phyloP scores from a whole-genome alignment of 2,329 filamentous ascomycete species.

The Epichloe bromicola region DNA sequence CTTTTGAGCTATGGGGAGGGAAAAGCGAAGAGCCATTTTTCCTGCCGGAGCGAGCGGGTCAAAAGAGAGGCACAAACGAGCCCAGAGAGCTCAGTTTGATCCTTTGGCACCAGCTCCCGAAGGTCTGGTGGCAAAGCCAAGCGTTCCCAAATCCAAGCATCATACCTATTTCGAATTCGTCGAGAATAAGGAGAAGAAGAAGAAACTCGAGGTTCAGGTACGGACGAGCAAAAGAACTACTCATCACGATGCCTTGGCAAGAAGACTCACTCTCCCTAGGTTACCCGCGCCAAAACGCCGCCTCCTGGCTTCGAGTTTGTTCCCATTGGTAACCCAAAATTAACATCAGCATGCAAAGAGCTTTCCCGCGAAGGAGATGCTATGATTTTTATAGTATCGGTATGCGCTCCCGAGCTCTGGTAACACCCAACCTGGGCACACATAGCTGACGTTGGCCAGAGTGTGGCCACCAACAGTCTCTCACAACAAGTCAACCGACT shows the following conservation, averaged over 20 bases:
- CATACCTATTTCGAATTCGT: conserved; percentile 51
- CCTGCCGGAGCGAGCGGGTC: conserved; percentile 18
- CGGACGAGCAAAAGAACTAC: conserved; percentile 11
- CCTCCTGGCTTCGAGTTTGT: conserved; percentile 52
- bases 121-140: conserved; percentile 25
- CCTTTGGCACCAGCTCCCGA: conserved; percentile 20
- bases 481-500: conserved; percentile 43
- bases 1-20: conserved; percentile 20
- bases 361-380: conserved; percentile 47
- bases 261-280: conserved; percentile 27
- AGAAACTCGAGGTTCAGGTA: conserved; percentile 52
- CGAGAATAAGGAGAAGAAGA: conserved; percentile 51
- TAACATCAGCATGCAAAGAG: conserved; percentile 51
- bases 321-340: conserved; percentile 46
- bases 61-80: conserved; percentile 24
- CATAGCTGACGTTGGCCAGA: conserved; percentile 4
- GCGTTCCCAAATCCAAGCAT: conserved; percentile 38
- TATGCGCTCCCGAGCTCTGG: conserved; percentile 16
- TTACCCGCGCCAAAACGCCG: conserved; percentile 36
- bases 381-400: conserved; percentile 55
- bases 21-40: conserved; percentile 17
- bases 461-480: conserved; percentile 23
- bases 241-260: conserved; percentile 7
- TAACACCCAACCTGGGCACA: not conserved
- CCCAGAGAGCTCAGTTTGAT: conserved; percentile 20